These are phyloP conservation scores for Purpureocillium lavendulum DNA, from an alignment of 2,329 filamentous ascomycete species.

Conservation along the genomic window DNA sequence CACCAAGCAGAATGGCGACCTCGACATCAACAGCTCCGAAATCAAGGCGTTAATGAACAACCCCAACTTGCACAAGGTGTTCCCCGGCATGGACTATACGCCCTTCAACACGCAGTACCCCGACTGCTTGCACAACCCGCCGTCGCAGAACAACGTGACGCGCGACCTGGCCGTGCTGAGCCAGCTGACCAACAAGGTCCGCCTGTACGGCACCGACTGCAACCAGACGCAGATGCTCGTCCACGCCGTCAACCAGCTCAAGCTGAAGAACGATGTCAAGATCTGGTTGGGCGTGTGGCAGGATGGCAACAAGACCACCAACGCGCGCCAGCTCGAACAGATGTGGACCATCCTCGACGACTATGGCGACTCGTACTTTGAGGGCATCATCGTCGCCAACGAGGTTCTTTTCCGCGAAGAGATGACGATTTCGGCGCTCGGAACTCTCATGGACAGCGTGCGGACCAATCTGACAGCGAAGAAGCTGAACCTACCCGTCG, in stretches of 20 bases:
- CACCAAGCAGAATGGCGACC: slow-evolving; percentile 54
- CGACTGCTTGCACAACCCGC: slow-evolving; percentile 65
- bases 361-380: slow-evolving; percentile 62
- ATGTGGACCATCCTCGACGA: slow-evolving; percentile 77
- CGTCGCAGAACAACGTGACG: slow-evolving; percentile 91
- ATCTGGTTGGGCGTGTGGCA: slow-evolving; percentile 95
- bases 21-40: slow-evolving; percentile 65
- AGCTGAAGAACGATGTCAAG: slow-evolving; percentile 66
- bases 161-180: slow-evolving; percentile 84
- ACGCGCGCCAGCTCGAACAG: slow-evolving; percentile 69
- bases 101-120: slow-evolving; percentile 88
- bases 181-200: slow-evolving; percentile 79
- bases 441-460: slow-evolving; percentile 57
- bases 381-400: slow-evolving; percentile 75
- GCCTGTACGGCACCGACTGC: slow-evolving; percentile 92
- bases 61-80: slow-evolving; percentile 77
- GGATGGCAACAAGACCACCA: slow-evolving; percentile 75
- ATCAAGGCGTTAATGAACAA: slow-evolving; percentile 81
- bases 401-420: slow-evolving; percentile 71
- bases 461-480: slow-evolving; percentile 62
- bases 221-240: slow-evolving; percentile 95
- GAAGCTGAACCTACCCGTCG: slow-evolving; percentile 64
- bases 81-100: slow-evolving; percentile 92
- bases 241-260: slow-evolving; percentile 67
- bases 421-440: slow-evolving; percentile 57